These are phyloP conservation scores for Saccharomyces pastorianus DNA, from an alignment of 1,139 yeast genomes.

Conservation along the genomic window DNA sequence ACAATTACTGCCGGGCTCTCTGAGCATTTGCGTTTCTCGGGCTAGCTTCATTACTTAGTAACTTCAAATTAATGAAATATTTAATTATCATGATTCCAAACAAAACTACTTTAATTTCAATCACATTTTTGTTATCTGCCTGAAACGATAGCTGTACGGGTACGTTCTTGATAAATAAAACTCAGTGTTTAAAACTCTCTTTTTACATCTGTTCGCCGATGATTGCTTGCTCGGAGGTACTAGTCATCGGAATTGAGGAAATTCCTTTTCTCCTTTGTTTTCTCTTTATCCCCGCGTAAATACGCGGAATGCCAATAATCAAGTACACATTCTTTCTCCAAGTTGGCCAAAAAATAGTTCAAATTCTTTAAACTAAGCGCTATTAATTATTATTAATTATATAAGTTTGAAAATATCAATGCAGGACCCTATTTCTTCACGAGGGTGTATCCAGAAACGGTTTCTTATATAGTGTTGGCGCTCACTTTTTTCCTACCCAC, in stretches of 20 bases:
- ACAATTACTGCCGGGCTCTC: background rate
- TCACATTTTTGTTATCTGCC: background rate
- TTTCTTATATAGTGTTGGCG: background rate
- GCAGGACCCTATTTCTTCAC: background rate
- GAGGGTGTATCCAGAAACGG: background rate
- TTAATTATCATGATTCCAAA: background rate
- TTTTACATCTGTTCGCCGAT: background rate
- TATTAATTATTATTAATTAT: too few relatives aligned
- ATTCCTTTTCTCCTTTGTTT: background rate
- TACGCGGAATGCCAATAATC: background rate
- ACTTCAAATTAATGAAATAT: background rate
- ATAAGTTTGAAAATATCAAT: background rate
- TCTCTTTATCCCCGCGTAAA: background rate
- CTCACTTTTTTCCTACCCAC: background rate
- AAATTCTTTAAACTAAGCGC: background rate
- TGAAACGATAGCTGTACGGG: background rate
- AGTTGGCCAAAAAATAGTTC: background rate
- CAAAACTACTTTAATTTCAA: background rate
- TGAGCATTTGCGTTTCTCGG: background rate
- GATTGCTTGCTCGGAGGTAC: background rate
- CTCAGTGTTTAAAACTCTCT: background rate
- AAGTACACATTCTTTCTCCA: background rate
- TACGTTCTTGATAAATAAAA: background rate
- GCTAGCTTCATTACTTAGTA: background rate
- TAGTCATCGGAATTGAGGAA: background rate